Evolutionary conservation across 1,284 basidiomycete genomes (phyloP).

Genomic region (Singerocomus inundabilis): DNA sequence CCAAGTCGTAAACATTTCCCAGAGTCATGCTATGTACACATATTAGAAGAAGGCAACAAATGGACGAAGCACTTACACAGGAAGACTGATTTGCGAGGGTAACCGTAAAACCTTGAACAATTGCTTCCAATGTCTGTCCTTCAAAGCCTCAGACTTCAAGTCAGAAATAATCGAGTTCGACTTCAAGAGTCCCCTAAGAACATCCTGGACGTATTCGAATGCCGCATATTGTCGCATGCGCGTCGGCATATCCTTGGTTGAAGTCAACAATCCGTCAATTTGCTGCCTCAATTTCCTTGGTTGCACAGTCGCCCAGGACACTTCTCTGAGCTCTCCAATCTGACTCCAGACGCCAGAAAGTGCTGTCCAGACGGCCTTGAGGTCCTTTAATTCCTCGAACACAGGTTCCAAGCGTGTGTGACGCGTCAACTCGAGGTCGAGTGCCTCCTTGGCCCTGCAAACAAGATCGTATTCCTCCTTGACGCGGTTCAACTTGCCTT

Average conservation of each 20-base stretch:
- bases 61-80: slow-evolving; percentile 50
- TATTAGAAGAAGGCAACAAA: slow-evolving; percentile 6
- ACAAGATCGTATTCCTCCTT: slow-evolving; percentile 94
- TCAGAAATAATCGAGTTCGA: slow-evolving; percentile 88
- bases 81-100: slow-evolving; percentile 63
- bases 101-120: slow-evolving; percentile 88
- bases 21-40: slow-evolving; percentile 76
- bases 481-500: slow-evolving; percentile 84
- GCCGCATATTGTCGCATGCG: slow-evolving; percentile 99
- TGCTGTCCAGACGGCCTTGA: slow-evolving; percentile 99
- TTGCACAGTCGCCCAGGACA: slow-evolving; percentile 90
- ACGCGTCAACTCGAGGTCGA: slow-evolving; percentile 88
- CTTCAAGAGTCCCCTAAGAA: slow-evolving; percentile 83
- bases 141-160: slow-evolving; percentile 94
- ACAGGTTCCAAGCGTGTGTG: slow-evolving; percentile 93
- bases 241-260: slow-evolving; percentile 98
- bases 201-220: slow-evolving; percentile 97
- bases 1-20: slow-evolving; percentile 96
- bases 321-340: slow-evolving; percentile 85
- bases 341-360: slow-evolving; percentile 97
- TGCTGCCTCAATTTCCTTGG: slow-evolving; percentile 94
- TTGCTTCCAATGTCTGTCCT: slow-evolving; percentile 98
- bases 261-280: slow-evolving; percentile 83
- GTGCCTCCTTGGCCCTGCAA: slow-evolving; percentile 93
- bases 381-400: slow-evolving; percentile 91